Percentiles rank a stretch among this genome's conserved stretches.
phyloP scores from a whole-genome alignment of 148 eudicot genomes.

The Vaccinium vitisidaea region DNA sequence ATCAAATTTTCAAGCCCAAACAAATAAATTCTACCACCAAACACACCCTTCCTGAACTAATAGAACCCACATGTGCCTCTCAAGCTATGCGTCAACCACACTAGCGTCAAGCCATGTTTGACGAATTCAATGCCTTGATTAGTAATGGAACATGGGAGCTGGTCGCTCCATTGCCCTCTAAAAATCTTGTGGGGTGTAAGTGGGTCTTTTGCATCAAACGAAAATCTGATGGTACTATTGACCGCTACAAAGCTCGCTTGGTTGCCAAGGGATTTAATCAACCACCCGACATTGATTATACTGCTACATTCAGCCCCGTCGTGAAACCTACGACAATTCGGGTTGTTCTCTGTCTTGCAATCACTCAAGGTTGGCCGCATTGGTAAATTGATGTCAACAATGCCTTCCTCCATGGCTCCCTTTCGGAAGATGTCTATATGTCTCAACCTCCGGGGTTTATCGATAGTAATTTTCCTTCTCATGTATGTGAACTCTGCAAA shows the following conservation, averaged over 20 bases:
- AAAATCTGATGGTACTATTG: not conserved
- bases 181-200: constrained; percentile 3
- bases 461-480: not conserved
- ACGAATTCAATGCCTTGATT: not conserved
- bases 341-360: not conserved
- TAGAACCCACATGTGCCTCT: not conserved
- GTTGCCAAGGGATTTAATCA: constrained; percentile 17
- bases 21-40: not conserved
- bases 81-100: not conserved
- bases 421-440: not conserved
- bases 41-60: not conserved
- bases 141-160: not conserved
- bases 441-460: not conserved
- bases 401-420: not conserved
- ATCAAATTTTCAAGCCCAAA: not conserved
- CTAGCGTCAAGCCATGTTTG: not conserved
- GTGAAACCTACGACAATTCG: not conserved
- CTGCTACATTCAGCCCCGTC: not conserved
- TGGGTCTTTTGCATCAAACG: not conserved
- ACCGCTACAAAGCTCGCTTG: not conserved
- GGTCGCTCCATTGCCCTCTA: not conserved
- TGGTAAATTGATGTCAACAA: constrained; percentile 1
- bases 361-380: not conserved
- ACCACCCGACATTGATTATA: not conserved
- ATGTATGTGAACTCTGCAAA: not conserved